Evolutionary conservation across 148 eudicot genomes (phyloP).

Genomic region (Pharnaceum exiguum): DNA sequence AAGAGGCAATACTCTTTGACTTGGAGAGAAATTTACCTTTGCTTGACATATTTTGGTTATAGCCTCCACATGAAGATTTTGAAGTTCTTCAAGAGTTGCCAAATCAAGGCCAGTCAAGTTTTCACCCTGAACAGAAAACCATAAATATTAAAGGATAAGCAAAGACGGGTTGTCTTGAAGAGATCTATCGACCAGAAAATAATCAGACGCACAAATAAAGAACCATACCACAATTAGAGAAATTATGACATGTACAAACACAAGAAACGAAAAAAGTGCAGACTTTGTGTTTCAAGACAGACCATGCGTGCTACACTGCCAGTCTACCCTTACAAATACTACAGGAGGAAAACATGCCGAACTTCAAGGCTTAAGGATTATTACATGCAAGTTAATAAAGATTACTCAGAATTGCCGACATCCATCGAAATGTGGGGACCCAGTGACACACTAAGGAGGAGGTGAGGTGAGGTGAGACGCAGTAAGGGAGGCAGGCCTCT

Average conservation of each 20-base stretch:
- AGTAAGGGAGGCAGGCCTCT: no score
- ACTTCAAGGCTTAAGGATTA: no score
- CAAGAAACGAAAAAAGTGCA: not conserved
- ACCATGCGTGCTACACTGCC: not conserved
- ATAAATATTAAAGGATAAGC: not conserved
- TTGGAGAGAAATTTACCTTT: conserved; percentile 9
- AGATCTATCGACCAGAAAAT: not conserved
- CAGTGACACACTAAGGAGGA: no score
- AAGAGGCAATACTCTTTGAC: not conserved
- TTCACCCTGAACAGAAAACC: not conserved
- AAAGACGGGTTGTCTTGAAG: not conserved
- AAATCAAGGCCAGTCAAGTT: conserved; percentile 13
- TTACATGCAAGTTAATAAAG: no score
- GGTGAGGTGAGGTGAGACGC: no score
- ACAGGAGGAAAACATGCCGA: not conserved
- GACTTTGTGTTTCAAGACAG: not conserved
- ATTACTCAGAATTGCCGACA: no score
- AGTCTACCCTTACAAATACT: not conserved
- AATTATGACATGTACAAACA: not conserved
- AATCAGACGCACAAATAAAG: not conserved
- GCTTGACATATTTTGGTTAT: conserved; percentile 22
- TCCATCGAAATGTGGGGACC: no score
- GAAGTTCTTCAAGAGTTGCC: conserved; percentile 17
- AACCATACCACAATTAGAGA: not conserved
- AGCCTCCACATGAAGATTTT: conserved; percentile 16